Evolutionary conservation across 768 basidiomycete species (phyloP).

Genomic region (Russula lepida): DNA sequence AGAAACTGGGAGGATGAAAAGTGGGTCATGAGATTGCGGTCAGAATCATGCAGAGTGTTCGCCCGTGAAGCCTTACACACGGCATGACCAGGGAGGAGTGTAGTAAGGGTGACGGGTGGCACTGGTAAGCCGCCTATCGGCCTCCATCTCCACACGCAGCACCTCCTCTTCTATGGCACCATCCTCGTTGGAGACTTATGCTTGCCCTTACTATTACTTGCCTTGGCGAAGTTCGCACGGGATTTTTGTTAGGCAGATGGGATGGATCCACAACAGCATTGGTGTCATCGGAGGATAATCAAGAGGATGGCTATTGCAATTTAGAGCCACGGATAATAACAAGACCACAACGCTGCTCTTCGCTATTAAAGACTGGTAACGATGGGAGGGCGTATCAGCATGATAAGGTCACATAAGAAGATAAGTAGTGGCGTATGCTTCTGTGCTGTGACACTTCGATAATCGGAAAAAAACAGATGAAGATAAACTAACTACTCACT

Average conservation of each 20-base stretch:
- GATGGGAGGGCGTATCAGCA: slow-evolving; percentile 13
- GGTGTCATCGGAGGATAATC: slow-evolving; percentile 24
- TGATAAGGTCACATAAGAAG: slow-evolving; percentile 9
- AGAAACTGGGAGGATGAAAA: too few relatives aligned
- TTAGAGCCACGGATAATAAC: slow-evolving; percentile 52
- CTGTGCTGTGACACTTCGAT: not conserved
- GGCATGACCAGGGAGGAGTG: too few relatives aligned
- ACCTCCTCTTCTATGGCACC: slow-evolving; percentile 56
- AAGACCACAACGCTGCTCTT: slow-evolving; percentile 56
- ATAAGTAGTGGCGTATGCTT: slow-evolving; percentile 41
- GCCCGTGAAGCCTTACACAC: too few relatives aligned
- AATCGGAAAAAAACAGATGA: not conserved
- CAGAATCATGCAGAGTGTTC: too few relatives aligned
- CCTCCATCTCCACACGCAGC: slow-evolving; percentile 63
- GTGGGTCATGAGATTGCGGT: too few relatives aligned
- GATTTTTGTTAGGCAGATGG: slow-evolving; percentile 50
- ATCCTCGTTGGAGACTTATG: slow-evolving; percentile 32
- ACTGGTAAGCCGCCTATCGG: too few relatives aligned
- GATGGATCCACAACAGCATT: slow-evolving; percentile 31
- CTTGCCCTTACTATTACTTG: slow-evolving; percentile 30
- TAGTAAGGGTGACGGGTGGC: too few relatives aligned
- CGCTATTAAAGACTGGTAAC: slow-evolving; percentile 39
- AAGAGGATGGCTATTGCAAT: slow-evolving; percentile 28
- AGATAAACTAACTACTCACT: slow-evolving; percentile 6
- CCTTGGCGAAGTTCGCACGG: slow-evolving; percentile 30